Conservation (phyloP, 306 rosid species). For the Vachellia pachyceras region DNA sequence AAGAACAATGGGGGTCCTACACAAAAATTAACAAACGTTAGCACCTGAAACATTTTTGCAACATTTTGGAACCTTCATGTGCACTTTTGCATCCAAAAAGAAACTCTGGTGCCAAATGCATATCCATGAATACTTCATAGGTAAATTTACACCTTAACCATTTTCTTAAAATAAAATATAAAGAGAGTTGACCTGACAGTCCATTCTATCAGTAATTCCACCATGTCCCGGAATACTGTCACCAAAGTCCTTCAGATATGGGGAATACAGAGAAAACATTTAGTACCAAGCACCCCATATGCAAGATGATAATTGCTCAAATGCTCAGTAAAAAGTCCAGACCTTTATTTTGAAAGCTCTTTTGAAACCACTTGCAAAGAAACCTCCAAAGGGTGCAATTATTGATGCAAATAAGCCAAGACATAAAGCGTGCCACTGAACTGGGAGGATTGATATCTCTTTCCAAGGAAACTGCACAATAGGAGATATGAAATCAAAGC, state of each 20-base stretch:
- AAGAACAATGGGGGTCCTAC: no score
- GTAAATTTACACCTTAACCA: no score
- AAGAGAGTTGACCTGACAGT: conserved; percentile 71
- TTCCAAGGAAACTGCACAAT: conserved; percentile 82
- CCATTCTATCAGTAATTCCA: conserved; percentile 83
- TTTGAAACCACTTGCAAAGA: conserved; percentile 99
- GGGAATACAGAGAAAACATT: conserved; percentile 6
- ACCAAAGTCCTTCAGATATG: conserved; percentile 62
- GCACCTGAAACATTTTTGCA: no score
- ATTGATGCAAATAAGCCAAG: conserved; percentile 93
- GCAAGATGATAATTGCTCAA: conserved; percentile 22
- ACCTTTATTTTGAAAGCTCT: conserved; percentile 98
- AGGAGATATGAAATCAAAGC: conserved; percentile 24
- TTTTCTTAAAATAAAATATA: conserved; percentile 25
- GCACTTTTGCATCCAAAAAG: no score
- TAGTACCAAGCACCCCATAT: conserved; percentile 28
- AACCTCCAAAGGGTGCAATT: conserved; percentile 98
- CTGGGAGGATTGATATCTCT: conserved; percentile 73
- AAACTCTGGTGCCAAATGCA: no score
- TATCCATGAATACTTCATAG: no score
- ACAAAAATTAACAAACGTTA: no score
- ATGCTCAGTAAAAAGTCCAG: conserved; percentile 28
- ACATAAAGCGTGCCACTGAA: conserved; percentile 91
- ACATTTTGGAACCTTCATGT: no score
- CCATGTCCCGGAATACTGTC: conserved; percentile 83